Conservation (phyloP, 1,139 yeast genomes). For the Yarrowia galli region DNA sequence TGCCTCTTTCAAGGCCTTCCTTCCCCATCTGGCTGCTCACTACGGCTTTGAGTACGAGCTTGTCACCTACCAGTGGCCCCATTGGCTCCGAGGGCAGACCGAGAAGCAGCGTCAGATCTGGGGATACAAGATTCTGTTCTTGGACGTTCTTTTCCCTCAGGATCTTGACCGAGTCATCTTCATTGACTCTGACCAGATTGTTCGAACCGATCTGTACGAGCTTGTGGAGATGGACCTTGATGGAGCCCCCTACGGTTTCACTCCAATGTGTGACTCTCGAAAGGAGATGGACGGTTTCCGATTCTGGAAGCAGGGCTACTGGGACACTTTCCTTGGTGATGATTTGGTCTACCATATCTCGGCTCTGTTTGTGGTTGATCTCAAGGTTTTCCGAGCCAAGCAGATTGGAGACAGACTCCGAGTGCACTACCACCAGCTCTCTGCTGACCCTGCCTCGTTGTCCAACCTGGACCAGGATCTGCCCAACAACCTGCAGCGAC, state of each 20-base stretch:
- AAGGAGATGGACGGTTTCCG: slow-evolving; percentile 83
- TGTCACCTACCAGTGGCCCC: slow-evolving; percentile 89
- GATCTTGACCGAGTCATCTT: slow-evolving; percentile 76
- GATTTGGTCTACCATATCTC: slow-evolving; percentile 76
- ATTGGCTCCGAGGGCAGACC: slow-evolving; percentile 79
- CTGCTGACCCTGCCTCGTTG: slow-evolving; percentile 79
- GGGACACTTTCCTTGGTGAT: slow-evolving; percentile 71
- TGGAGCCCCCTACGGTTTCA: slow-evolving; percentile 83
- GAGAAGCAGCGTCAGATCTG: slow-evolving; percentile 81
- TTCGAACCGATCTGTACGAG: slow-evolving; percentile 74
- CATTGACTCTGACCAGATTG: slow-evolving; percentile 85
- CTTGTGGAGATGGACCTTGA: slow-evolving; percentile 68
- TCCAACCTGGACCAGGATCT: slow-evolving; percentile 90
- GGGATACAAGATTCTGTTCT: slow-evolving; percentile 85
- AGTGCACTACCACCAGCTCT: slow-evolving; percentile 83
- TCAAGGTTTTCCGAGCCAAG: slow-evolving; percentile 65
- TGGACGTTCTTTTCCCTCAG: slow-evolving; percentile 87
- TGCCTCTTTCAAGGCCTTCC: slow-evolving; percentile 64
- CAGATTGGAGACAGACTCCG: slow-evolving; percentile 83
- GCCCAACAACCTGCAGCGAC: slow-evolving; percentile 80
- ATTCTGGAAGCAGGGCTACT: slow-evolving; percentile 94
- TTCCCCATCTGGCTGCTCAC: slow-evolving; percentile 68
- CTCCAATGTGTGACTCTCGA: slow-evolving; percentile 88
- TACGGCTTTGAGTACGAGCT: slow-evolving; percentile 72
- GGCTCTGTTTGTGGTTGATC: slow-evolving; percentile 83